Percentiles rank a stretch among this genome's conserved stretches.
Conservation (phyloP, 2,329 filamentous ascomycete species). For the Hymenoscyphus scutula region DNA sequence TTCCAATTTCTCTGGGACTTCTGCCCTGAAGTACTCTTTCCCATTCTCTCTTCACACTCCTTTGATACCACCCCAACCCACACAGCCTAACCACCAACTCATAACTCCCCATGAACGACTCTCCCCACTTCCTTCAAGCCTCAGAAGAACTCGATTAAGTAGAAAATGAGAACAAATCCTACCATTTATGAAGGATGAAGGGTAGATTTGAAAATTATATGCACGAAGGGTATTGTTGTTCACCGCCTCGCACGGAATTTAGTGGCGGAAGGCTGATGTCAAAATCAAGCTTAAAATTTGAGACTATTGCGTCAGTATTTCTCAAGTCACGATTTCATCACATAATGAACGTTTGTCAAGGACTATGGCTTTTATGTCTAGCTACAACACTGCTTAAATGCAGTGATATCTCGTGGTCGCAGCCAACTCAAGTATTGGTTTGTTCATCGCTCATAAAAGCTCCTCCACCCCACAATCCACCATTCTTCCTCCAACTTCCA, state of each 20-base stretch:
- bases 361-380: slow-evolving; percentile 35
- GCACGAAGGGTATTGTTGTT: not conserved
- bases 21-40: too few species aligned
- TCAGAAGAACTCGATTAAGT: too few species aligned
- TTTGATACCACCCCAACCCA: too few species aligned
- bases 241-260: not conserved
- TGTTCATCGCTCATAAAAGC: slow-evolving; percentile 33
- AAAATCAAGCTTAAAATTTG: slow-evolving; percentile 1
- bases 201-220: too few species aligned
- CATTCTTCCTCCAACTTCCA: slow-evolving; percentile 14
- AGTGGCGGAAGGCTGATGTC: not conserved
- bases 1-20: too few species aligned
- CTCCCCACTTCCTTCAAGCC: too few species aligned
- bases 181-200: too few species aligned
- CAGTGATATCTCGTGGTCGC: slow-evolving; percentile 30
- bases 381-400: slow-evolving; percentile 32
- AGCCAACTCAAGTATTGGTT: slow-evolving; percentile 23
- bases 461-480: slow-evolving; percentile 8
- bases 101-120: too few species aligned
- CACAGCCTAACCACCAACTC: too few species aligned
- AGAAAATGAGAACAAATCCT: too few species aligned
- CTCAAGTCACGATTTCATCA: slow-evolving; percentile 1
- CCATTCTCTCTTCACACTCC: too few species aligned
- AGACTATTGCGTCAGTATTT: not conserved
- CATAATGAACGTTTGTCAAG: slow-evolving; percentile 9